Evolutionary conservation across 2,329 filamentous ascomycete genomes (phyloP), one percentile per base, ranked within the genome.

Genomic region (Capronia americana): DNA sequence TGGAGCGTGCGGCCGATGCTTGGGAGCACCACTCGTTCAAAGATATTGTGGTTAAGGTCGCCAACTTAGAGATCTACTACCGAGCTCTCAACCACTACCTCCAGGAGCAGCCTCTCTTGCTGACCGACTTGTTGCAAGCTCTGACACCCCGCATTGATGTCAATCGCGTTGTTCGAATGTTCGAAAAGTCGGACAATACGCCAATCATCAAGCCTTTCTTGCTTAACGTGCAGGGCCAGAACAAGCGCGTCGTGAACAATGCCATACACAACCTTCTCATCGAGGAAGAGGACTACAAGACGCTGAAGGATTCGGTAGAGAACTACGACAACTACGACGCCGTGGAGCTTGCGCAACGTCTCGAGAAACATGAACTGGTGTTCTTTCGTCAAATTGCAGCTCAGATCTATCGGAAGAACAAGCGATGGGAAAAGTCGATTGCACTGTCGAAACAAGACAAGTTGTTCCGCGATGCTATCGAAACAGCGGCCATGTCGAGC

Each of bases 21-120:
- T 99, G 95, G 95, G 96, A 99, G 79, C 95, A 99, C 82, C 93
- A 97, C 78, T 95, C 96, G 57, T 99, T 99, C 89, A 99, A 99
- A 86, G 96, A 99, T 77, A 98, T 96, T 59, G 86, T 97, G 64
- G 89, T 97, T 81, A 99, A 99, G 87, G 94, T 97, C 71, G 92
- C 93, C 75, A 99, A 99, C 82, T 82, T 99, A 75, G 96, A 99
- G 81, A 99, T 99, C 75, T 99, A 98, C 84, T 99, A 99, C 85
- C 92, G 94, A 61, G 92, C 92, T 30, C 86, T 98, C 76, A 96
- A 94, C 83, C 97, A 97, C 82, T 98, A 98, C 79, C 88, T 99
- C 48, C 92, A 98, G 81, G 92, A 99, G 81, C 95, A 99, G 78
- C 95, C 95, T 38, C 92, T 94, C 12, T 86, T 99, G 54, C 83